A percentile compares a stretch with the other conserved stretches of the same genome.
Evolutionary conservation across 306 rosid genomes (phyloP).

Genomic region (Prunus fruticosa): DNA sequence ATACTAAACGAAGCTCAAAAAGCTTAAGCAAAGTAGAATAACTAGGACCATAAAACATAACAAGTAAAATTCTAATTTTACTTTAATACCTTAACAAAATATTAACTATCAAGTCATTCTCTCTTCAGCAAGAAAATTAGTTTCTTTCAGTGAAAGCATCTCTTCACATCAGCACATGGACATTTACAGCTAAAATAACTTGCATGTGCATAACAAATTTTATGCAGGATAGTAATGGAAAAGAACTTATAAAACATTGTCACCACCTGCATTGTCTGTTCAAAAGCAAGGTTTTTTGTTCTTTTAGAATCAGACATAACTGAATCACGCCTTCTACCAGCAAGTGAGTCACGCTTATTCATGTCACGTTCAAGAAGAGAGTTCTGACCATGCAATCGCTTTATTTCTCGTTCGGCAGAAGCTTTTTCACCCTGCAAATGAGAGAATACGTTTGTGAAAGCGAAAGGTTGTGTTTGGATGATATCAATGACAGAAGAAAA

Average conservation of each 20-base stretch:
- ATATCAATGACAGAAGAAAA: constrained; percentile 24
- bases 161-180: not conserved
- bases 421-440: constrained; percentile 71
- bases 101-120: not conserved
- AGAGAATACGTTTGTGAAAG: constrained; percentile 18
- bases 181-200: not conserved
- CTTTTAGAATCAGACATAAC: constrained; percentile 53
- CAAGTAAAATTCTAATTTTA: not conserved
- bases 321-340: constrained; percentile 74
- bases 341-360: constrained; percentile 66
- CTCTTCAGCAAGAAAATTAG: not conserved
- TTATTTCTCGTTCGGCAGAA: constrained; percentile 70
- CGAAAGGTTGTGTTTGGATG: constrained; percentile 15
- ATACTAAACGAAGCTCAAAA: not conserved
- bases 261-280: constrained; percentile 64
- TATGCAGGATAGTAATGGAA: not conserved
- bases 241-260: constrained; percentile 14
- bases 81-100: not conserved
- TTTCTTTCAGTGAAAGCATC: too few relatives aligned
- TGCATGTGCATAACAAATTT: not conserved
- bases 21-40: not conserved
- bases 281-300: constrained; percentile 47
- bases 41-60: not conserved
- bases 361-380: constrained; percentile 85
- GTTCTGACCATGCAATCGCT: constrained; percentile 69